These are phyloP conservation scores for Aquilaria malaccensis DNA, from an alignment of 345 rosid species.

Conservation along the genomic window DNA sequence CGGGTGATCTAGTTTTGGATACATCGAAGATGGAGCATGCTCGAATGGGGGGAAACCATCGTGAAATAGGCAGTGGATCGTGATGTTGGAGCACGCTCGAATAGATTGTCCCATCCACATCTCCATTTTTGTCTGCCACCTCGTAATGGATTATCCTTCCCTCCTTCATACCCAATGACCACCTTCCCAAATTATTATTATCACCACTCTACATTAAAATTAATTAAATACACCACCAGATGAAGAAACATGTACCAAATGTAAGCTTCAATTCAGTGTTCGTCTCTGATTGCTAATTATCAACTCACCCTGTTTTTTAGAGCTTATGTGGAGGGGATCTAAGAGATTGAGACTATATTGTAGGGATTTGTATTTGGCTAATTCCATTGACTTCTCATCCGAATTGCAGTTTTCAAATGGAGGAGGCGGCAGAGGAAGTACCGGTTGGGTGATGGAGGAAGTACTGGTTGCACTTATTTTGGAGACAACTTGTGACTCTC, in stretches of 20 bases:
- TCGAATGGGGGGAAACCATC: no score
- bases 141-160: conserved; percentile 66
- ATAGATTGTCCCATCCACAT: conserved; percentile 26
- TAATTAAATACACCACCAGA: conserved; percentile 6
- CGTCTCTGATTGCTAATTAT: no score
- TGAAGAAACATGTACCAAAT: conserved; percentile 9
- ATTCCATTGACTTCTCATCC: not conserved
- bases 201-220: conserved; percentile 34
- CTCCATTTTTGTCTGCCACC: conserved; percentile 43
- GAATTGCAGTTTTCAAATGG: not conserved
- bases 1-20: no score
- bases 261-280: no score
- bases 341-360: conserved; percentile 12
- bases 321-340: conserved; percentile 16
- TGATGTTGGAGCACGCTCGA: no score
- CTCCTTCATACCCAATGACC: conserved; percentile 29
- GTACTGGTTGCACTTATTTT: conserved; percentile 18
- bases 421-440: not conserved
- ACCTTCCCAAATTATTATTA: not conserved
- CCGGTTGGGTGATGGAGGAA: not conserved
- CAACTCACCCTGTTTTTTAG: conserved; percentile 26
- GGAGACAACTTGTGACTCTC: conserved; percentile 16
- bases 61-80: no score
- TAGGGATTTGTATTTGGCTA: conserved; percentile 29
- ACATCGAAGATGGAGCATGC: no score